Percentiles rank a stretch among this genome's conserved stretches.
Conservation (phyloP, 2,329 filamentous ascomycete genomes). For the Fusarium humuli region DNA sequence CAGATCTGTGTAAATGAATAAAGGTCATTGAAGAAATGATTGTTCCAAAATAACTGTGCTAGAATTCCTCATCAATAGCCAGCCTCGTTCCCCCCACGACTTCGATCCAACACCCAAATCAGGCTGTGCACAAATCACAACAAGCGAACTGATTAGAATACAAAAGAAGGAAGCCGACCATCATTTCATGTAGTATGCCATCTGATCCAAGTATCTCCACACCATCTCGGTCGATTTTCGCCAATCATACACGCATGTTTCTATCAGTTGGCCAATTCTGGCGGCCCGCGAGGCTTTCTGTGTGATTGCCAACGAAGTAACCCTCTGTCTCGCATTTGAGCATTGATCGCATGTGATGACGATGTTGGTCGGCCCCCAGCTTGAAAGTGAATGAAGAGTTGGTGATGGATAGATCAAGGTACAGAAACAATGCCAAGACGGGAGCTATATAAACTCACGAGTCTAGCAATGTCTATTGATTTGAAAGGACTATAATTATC, state of each 20-base stretch:
- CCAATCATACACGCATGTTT: slow-evolving; percentile 32
- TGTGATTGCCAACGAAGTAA: slow-evolving; percentile 3
- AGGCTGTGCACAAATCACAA: background rate
- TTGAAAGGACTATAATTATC: too few relatives aligned
- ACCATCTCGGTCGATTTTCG: slow-evolving; percentile 8
- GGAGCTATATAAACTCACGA: slow-evolving; percentile 5
- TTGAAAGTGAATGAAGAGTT: background rate
- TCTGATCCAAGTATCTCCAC: slow-evolving; percentile 3
- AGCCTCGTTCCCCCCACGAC: too few relatives aligned
- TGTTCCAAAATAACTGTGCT: too few relatives aligned
- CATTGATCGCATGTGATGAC: slow-evolving; percentile 12
- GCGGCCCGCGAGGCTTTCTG: slow-evolving; percentile 21
- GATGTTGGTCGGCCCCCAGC: slow-evolving; percentile 2
- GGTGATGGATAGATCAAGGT: background rate
- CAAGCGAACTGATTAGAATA: slow-evolving; percentile 20
- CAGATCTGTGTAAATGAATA: background rate
- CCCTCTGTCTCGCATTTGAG: slow-evolving; percentile 3
- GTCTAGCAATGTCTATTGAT: too few relatives aligned
- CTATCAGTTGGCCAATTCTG: slow-evolving; percentile 11
- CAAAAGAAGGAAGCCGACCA: slow-evolving; percentile 8
- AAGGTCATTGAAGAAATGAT: too few relatives aligned
- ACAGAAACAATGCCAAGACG: background rate
- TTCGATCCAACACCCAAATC: background rate
- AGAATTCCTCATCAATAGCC: too few relatives aligned
- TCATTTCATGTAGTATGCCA: slow-evolving; percentile 13